Conservation (phyloP, 2,329 filamentous ascomycete genomes). For the Ceratocystis huliohia region DNA sequence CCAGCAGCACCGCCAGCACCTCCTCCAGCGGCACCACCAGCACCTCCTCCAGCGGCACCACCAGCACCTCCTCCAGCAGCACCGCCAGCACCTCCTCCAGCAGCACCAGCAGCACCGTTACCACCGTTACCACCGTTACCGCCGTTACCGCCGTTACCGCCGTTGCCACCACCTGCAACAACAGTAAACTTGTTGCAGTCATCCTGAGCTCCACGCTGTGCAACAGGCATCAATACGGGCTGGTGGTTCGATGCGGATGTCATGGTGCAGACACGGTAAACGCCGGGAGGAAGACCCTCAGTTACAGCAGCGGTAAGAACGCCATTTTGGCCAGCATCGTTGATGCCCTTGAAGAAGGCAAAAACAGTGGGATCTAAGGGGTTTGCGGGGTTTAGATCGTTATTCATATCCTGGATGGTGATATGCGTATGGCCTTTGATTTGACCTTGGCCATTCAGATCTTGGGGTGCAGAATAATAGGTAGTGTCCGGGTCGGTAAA, state of each 20-base stretch:
- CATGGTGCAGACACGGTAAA: constrained; percentile 56
- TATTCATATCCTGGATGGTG: constrained; percentile 44
- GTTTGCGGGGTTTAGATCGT: constrained; percentile 36
- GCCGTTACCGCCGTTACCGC: constrained; percentile 21
- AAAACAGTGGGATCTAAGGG: constrained; percentile 43
- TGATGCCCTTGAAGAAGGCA: constrained; percentile 56
- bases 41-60: constrained; percentile 10
- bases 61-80: constrained; percentile 20
- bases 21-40: constrained; percentile 20
- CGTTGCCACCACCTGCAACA: constrained; percentile 24
- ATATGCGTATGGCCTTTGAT: constrained; percentile 49
- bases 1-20: constrained; percentile 19
- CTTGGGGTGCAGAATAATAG: constrained; percentile 49
- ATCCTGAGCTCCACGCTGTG: constrained; percentile 54
- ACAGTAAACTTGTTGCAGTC: constrained; percentile 51
- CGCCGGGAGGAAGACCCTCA: constrained; percentile 47
- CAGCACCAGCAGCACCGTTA: constrained; percentile 22
- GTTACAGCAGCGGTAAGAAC: constrained; percentile 40
- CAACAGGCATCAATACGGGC: constrained; percentile 52
- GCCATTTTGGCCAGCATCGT: constrained; percentile 45
- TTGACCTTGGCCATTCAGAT: constrained; percentile 35
- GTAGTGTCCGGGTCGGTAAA: constrained; percentile 49
- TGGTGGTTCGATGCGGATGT: constrained; percentile 51
- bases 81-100: neutral
- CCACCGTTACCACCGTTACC: constrained; percentile 23